Conservation (phyloP, 176 grass and related monocot genomes). For the Ananas comosus region DNA sequence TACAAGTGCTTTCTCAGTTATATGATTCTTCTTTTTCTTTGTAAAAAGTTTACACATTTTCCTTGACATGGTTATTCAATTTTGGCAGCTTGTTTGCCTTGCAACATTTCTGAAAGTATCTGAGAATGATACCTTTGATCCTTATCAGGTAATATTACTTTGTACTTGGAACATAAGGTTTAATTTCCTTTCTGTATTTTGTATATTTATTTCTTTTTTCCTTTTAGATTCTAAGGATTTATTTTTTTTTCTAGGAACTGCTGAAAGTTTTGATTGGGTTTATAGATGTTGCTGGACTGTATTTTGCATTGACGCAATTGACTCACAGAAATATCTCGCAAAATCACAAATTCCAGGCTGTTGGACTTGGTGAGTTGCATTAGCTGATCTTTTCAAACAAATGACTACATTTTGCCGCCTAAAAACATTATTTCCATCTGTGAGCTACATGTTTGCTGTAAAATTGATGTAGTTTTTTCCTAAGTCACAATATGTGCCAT, state of each 20-base stretch:
- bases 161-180: slow-evolving; percentile 7
- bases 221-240: neutral
- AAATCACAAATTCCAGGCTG: slow-evolving; percentile 98
- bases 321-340: slow-evolving; percentile 99
- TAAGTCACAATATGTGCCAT: neutral
- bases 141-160: slow-evolving; percentile 64
- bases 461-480: slow-evolving; percentile 8
- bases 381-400: neutral
- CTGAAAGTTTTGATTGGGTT: slow-evolving; percentile 84
- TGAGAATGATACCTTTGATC: slow-evolving; percentile 93
- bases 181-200: slow-evolving; percentile 13
- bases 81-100: slow-evolving; percentile 81
- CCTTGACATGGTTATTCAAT: slow-evolving; percentile 26
- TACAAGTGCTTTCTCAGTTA: neutral
- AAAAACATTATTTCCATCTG: neutral
- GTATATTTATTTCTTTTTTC: neutral
- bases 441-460: slow-evolving; percentile 8
- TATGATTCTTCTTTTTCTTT: neutral
- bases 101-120: slow-evolving; percentile 96
- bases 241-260: slow-evolving; percentile 55
- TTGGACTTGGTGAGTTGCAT: slow-evolving; percentile 77
- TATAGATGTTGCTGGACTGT: slow-evolving; percentile 95
- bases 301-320: slow-evolving; percentile 94
- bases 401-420: neutral
- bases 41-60: neutral